Evolutionary conservation across 257 asterid genomes (phyloP).

Genomic region (Nicotiana noctiflora): DNA sequence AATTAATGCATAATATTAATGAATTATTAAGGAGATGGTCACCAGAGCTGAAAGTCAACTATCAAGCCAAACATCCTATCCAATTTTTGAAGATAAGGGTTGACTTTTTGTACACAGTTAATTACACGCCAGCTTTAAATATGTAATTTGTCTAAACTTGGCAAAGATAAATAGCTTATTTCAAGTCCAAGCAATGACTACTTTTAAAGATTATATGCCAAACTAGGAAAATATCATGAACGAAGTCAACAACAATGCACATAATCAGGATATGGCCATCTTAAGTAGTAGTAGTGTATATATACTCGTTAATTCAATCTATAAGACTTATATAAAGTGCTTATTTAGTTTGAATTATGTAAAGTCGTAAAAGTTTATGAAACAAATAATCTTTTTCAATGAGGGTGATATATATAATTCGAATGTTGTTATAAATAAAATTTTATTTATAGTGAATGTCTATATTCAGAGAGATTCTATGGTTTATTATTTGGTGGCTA

Average conservation of each 20-base stretch:
- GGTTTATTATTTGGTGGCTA: too few relatives aligned
- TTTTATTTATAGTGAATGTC: too few relatives aligned
- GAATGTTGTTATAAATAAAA: too few relatives aligned
- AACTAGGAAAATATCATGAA: neutral
- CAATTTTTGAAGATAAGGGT: neutral
- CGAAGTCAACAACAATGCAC: neutral
- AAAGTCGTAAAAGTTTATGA: too few relatives aligned
- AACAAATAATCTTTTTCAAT: too few relatives aligned
- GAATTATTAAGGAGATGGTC: neutral
- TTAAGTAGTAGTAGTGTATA: too few relatives aligned
- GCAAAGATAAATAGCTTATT: neutral
- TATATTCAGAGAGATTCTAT: too few relatives aligned
- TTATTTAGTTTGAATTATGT: too few relatives aligned
- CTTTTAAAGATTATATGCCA: neutral
- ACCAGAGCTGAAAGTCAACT: neutral
- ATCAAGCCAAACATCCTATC: neutral
- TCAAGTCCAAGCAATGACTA: neutral
- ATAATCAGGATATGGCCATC: neutral
- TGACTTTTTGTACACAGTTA: neutral
- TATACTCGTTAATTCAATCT: too few relatives aligned
- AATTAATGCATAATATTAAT: neutral
- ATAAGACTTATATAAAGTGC: neutral
- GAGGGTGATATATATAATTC: too few relatives aligned
- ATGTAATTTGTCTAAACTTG: neutral
- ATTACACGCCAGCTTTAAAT: neutral